Conservation (phyloP, 2,329 filamentous ascomycete species). For the Neobulgaria alba region DNA sequence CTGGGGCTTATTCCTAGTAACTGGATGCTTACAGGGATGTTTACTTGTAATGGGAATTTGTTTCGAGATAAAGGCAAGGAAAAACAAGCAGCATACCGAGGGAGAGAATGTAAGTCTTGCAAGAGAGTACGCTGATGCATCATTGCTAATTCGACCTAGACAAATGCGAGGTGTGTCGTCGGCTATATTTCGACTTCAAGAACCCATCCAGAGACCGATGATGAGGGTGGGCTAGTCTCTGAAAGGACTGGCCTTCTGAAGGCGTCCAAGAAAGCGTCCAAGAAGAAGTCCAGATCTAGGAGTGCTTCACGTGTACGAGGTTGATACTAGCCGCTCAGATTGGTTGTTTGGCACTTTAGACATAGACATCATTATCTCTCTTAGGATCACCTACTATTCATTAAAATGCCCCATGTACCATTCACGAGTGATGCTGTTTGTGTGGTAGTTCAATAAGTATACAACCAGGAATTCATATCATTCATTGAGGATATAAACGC, state of each 20-base stretch:
- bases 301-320: not conserved
- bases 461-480: too few species aligned
- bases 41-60: conserved; percentile 72
- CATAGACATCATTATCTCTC: not conserved
- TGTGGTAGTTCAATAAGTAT: too few species aligned
- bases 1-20: conserved; percentile 86
- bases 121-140: not conserved
- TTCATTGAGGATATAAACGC: too few species aligned
- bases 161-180: conserved; percentile 9
- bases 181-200: conserved; percentile 9
- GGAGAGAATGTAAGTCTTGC: conserved; percentile 8
- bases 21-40: conserved; percentile 74
- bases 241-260: not conserved
- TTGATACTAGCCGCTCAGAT: not conserved
- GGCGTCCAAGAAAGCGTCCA: conserved; percentile 8
- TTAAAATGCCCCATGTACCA: too few species aligned
- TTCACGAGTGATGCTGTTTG: too few species aligned
- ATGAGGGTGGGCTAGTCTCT: conserved; percentile 11
- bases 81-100: conserved; percentile 9
- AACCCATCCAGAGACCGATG: conserved; percentile 9
- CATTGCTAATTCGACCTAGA: conserved; percentile 1
- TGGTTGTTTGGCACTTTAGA: not conserved
- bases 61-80: conserved; percentile 48
- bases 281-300: not conserved
- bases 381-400: not conserved